Conservation (phyloP, 176 grass and related monocot species). For the Hordeum marinum region DNA sequence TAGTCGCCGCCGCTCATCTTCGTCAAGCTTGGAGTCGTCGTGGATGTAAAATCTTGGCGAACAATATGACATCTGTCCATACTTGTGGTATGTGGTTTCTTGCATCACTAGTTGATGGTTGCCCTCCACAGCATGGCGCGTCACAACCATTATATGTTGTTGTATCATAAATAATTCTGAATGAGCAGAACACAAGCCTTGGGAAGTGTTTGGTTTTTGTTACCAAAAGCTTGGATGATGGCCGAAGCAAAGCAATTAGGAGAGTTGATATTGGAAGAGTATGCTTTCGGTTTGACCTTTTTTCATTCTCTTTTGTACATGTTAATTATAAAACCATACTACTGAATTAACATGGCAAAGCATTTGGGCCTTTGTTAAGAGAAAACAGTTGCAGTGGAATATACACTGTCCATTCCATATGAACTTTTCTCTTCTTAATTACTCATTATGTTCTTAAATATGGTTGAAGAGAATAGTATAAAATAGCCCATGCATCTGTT, state of each 20-base stretch:
- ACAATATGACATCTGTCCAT: too few relatives aligned
- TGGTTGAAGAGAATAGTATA: not conserved
- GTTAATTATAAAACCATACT: too few relatives aligned
- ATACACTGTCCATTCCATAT: not conserved
- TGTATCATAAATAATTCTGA: not conserved
- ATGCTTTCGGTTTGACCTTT: not conserved
- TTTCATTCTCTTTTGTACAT: not conserved
- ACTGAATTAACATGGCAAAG: not conserved
- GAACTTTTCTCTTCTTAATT: not conserved
- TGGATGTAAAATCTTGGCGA: not conserved
- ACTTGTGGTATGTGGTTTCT: not conserved
- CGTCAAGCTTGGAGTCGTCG: too few relatives aligned
- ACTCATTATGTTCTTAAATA: not conserved
- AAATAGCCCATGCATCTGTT: not conserved
- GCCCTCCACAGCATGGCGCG: not conserved
- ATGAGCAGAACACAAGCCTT: not conserved
- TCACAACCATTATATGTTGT: not conserved
- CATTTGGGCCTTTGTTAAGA: not conserved
- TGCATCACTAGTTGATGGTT: too few relatives aligned
- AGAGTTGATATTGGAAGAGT: not conserved
- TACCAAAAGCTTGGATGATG: not conserved
- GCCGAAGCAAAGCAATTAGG: not conserved
- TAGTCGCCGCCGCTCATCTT: too few relatives aligned
- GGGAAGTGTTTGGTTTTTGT: not conserved
- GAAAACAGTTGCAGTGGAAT: not conserved